A percentile compares a stretch with the other conserved stretches of the same genome.
These are phyloP conservation scores for Boehmeria nivea DNA, from an alignment of 306 rosid species.

Conservation along the genomic window DNA sequence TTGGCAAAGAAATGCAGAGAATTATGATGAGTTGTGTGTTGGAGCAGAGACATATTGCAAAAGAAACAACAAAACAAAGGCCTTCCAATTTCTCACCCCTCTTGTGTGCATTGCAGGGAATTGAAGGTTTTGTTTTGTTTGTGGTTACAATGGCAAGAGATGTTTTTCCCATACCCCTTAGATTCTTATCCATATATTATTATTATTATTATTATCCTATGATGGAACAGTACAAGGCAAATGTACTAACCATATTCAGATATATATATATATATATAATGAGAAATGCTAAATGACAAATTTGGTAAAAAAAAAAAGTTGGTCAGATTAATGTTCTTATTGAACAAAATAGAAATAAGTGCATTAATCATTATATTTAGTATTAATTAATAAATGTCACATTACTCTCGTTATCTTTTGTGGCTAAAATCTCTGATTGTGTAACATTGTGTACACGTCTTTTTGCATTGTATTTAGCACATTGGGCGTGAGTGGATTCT, in stretches of 20 bases:
- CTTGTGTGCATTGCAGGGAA: constrained; percentile 19
- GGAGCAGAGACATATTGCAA: constrained; percentile 28
- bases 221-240: constrained; percentile 27
- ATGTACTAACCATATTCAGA: background rate
- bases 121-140: constrained; percentile 49
- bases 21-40: constrained; percentile 10
- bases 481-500: background rate
- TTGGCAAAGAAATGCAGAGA: constrained; percentile 27
- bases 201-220: too few relatives aligned
- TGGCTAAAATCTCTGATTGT: too few relatives aligned
- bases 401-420: too few relatives aligned
- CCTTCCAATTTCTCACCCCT: constrained; percentile 4
- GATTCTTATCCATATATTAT: constrained; percentile 36
- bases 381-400: too few relatives aligned
- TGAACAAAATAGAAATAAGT: too few relatives aligned
- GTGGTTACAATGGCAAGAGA: constrained; percentile 57
- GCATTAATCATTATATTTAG: too few relatives aligned
- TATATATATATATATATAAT: too few relatives aligned
- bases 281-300: too few relatives aligned
- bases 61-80: constrained; percentile 24
- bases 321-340: too few relatives aligned
- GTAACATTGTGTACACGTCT: too few relatives aligned
- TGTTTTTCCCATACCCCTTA: constrained; percentile 44
- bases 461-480: background rate
- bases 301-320: too few relatives aligned